Evolutionary conservation across 768 basidiomycete species (phyloP).

Genomic region (Boletus subparvulus): DNA sequence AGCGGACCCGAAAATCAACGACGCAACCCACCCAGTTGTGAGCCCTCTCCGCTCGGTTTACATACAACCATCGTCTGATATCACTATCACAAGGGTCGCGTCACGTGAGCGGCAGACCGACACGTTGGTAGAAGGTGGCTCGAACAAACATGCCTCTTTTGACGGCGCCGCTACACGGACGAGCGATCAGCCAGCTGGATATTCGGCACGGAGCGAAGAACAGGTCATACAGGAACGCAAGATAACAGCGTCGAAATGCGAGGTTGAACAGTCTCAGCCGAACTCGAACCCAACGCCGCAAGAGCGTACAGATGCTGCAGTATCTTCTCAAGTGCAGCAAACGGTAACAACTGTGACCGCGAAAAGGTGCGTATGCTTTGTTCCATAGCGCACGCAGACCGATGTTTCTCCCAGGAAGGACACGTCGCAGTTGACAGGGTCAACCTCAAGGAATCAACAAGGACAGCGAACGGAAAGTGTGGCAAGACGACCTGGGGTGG

Average conservation of each 20-base stretch:
- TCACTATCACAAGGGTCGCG: background rate
- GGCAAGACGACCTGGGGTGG: background rate
- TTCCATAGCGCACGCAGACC: background rate
- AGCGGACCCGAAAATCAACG: background rate
- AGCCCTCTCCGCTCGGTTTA: background rate
- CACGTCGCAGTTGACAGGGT: background rate
- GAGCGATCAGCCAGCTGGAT: background rate
- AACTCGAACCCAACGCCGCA: background rate
- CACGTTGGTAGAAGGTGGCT: background rate
- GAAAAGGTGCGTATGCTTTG: background rate
- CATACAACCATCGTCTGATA: background rate
- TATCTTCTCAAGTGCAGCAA: slow-evolving; percentile 3
- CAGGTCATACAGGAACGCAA: background rate
- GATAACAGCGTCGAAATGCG: background rate
- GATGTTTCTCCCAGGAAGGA: background rate
- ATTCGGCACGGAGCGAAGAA: background rate
- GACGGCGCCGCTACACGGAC: background rate
- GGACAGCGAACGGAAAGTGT: background rate
- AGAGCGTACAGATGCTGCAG: background rate
- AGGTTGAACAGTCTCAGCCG: background rate
- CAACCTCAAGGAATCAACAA: background rate
- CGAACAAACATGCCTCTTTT: background rate
- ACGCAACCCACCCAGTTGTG: background rate
- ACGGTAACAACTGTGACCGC: background rate
- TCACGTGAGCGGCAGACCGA: background rate